phyloP scores from a whole-genome alignment of 768 basidiomycete species.

The Paxillus involutus region DNA sequence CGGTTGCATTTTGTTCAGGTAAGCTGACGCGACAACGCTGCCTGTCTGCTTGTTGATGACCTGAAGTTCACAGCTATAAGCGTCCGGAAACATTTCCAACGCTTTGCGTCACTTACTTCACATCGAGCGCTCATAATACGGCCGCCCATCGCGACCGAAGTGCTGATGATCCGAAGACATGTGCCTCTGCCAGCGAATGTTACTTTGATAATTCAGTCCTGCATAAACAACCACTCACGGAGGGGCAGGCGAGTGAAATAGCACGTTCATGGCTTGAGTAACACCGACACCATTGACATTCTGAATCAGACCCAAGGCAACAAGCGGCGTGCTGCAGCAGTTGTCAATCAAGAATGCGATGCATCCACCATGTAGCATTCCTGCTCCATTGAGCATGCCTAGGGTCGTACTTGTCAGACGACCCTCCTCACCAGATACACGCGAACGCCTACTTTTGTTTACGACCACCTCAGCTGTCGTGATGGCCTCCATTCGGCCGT shows the following conservation, averaged over 20 bases:
- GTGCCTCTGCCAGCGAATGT: conserved; percentile 46
- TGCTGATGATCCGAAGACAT: conserved; percentile 57
- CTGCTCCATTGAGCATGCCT: conserved; percentile 78
- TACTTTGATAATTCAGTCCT: conserved; percentile 3
- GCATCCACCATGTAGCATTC: conserved; percentile 76
- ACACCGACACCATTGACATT: conserved; percentile 72
- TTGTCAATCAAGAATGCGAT: conserved; percentile 75
- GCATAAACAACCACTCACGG: conserved; percentile 40
- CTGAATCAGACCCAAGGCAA: conserved; percentile 61
- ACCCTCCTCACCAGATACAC: not conserved
- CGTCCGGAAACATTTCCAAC: not conserved
- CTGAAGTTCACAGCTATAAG: conserved; percentile 31
- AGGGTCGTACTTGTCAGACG: conserved; percentile 4
- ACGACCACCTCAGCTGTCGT: conserved; percentile 64
- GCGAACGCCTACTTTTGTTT: conserved; percentile 49
- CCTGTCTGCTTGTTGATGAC: conserved; percentile 60
- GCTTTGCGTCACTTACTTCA: conserved; percentile 46
- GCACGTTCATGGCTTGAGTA: conserved; percentile 67
- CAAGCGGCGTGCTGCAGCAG: conserved; percentile 67
- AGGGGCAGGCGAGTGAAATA: conserved; percentile 69
- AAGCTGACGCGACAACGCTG: conserved; percentile 61
- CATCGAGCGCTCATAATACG: conserved; percentile 71
- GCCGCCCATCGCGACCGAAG: conserved; percentile 65
- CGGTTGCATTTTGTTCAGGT: conserved; percentile 76
- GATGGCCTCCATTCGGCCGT: conserved; percentile 57